These are phyloP conservation scores for Lizonia empirigonia DNA, from an alignment of 2,329 filamentous ascomycete species.

Conservation along the genomic window DNA sequence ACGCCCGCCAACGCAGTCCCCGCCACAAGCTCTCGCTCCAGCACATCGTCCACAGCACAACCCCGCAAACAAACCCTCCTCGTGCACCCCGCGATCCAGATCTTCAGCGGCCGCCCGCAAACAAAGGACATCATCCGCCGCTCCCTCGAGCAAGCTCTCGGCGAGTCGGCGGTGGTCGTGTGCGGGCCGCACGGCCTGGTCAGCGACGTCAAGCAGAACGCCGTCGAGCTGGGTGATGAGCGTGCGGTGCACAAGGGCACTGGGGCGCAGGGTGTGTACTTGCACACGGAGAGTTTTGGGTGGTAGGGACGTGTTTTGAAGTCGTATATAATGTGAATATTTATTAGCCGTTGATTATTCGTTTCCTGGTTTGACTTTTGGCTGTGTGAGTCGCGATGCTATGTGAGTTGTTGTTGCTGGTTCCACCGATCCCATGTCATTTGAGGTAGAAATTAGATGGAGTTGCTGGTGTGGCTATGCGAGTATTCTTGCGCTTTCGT, in stretches of 20 bases:
- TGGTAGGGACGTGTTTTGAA: slow-evolving; percentile 39
- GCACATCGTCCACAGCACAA: slow-evolving; percentile 14
- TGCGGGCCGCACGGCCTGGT: slow-evolving; percentile 64
- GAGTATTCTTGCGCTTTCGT: too few species aligned
- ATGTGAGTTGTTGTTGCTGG: too few species aligned
- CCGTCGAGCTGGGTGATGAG: slow-evolving; percentile 65
- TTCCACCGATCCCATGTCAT: too few species aligned
- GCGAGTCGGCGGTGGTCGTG: slow-evolving; percentile 67
- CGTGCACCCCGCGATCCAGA: slow-evolving; percentile 41
- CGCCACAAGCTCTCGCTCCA: slow-evolving; percentile 7
- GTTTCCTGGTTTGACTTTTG: too few species aligned
- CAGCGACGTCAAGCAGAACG: slow-evolving; percentile 60
- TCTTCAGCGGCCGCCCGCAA: slow-evolving; percentile 60
- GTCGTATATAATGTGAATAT: too few species aligned
- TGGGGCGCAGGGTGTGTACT: slow-evolving; percentile 67
- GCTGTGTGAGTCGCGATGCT: too few species aligned
- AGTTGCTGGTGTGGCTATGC: too few species aligned
- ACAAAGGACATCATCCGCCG: slow-evolving; percentile 59
- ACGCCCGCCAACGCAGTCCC: not conserved
- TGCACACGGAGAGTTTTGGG: slow-evolving; percentile 65
- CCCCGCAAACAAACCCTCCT: slow-evolving; percentile 22
- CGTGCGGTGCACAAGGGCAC: slow-evolving; percentile 70
- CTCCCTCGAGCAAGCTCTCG: slow-evolving; percentile 62
- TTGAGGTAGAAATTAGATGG: too few species aligned
- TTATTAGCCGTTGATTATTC: not conserved